Conservation (phyloP, 192 early-diverging fungal species). For the Diversispora epigaea region DNA sequence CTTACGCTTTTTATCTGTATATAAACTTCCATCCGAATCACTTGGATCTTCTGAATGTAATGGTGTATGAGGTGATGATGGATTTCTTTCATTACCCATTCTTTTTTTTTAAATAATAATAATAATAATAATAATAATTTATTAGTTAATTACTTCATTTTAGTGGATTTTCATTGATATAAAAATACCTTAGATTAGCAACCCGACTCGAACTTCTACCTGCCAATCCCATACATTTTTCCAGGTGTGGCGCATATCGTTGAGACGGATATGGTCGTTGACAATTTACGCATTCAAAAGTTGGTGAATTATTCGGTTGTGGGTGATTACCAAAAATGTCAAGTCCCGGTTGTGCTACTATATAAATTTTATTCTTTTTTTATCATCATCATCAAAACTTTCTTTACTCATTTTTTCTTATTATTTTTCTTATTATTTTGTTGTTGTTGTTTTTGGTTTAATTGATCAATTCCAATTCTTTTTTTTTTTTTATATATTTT, state of each 20-base stretch:
- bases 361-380: neutral
- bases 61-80: conserved; percentile 15
- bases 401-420: too few relatives aligned
- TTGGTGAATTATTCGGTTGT: conserved; percentile 50
- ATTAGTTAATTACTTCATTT: neutral
- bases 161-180: neutral
- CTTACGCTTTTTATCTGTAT: conserved; percentile 23
- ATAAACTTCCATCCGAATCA: conserved; percentile 27
- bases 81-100: conserved; percentile 9
- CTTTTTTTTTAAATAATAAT: too few relatives aligned
- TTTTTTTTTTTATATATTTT: neutral
- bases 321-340: conserved; percentile 70
- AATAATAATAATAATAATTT: neutral
- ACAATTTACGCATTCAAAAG: conserved; percentile 82
- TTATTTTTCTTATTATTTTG: too few relatives aligned
- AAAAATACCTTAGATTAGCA: conserved; percentile 52
- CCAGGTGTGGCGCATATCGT: conserved; percentile 87
- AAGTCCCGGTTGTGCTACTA: conserved; percentile 48
- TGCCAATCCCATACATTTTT: conserved; percentile 88
- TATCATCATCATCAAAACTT: too few relatives aligned
- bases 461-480: neutral
- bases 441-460: too few relatives aligned
- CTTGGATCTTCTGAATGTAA: conserved; percentile 22
- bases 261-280: conserved; percentile 72
- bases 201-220: conserved; percentile 60